Conservation (phyloP, 2,329 filamentous ascomycete genomes). For the Nothophaeocryptopus gaeumannii region DNA sequence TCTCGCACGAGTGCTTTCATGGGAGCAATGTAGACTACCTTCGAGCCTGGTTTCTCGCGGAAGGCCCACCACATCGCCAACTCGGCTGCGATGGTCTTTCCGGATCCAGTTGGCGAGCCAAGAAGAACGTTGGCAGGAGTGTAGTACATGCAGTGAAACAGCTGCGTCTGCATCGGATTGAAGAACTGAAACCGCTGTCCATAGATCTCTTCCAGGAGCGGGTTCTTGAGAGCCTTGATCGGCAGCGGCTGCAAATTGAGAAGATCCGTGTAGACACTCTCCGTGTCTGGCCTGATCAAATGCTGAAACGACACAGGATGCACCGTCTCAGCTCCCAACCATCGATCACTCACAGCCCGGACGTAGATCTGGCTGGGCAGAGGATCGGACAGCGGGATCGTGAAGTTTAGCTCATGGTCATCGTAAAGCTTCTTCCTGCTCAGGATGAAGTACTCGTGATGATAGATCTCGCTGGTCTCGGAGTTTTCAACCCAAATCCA, state of each 20-base stretch:
- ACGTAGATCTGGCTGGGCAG: conserved; percentile 95
- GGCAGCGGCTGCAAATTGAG: conserved; percentile 88
- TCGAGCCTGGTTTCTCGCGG: conserved; percentile 86
- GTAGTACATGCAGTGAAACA: conserved; percentile 95
- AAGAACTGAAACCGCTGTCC: conserved; percentile 88
- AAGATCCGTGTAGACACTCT: conserved; percentile 94
- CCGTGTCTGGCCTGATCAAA: conserved; percentile 92
- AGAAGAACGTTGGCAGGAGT: conserved; percentile 88
- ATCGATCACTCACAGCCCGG: conserved; percentile 87
- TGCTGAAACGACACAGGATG: conserved; percentile 96
- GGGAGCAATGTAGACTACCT: conserved; percentile 97
- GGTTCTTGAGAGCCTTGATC: conserved; percentile 82
- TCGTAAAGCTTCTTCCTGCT: conserved; percentile 86
- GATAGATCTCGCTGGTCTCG: conserved; percentile 94
- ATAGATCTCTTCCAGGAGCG: conserved; percentile 83
- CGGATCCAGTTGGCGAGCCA: conserved; percentile 93
- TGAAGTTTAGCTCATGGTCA: conserved; percentile 97
- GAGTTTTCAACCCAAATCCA: conserved; percentile 99
- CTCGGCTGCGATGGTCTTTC: conserved; percentile 94
- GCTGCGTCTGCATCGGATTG: conserved; percentile 99
- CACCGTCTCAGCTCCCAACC: conserved; percentile 95
- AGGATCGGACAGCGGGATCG: conserved; percentile 90
- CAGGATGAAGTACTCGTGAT: conserved; percentile 95
- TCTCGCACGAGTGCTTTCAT: conserved; percentile 99
- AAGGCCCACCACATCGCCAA: conserved; percentile 99